Percentiles rank a stretch among this genome's conserved stretches.
These are phyloP conservation scores for Cenococcum geophilum DNA, from an alignment of 495 filamentous ascomycete genomes.

Conservation along the genomic window DNA sequence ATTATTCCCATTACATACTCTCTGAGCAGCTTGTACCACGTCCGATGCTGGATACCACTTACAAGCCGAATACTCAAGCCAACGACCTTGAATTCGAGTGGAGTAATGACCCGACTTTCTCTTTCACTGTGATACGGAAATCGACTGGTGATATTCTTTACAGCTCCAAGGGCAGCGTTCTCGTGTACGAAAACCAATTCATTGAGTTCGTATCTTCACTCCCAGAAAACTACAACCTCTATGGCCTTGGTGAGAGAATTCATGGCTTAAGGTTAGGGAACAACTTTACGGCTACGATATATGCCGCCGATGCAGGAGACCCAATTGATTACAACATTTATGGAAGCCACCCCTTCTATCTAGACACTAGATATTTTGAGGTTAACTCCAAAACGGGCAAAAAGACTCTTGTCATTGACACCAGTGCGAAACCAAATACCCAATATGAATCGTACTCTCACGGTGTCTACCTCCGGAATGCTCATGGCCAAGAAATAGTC, in stretches of 20 bases:
- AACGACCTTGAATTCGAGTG: constrained; percentile 53
- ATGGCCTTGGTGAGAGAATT: constrained; percentile 57
- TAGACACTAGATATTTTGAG: constrained; percentile 61
- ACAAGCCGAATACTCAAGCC: constrained; percentile 33
- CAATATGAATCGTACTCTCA: constrained; percentile 58
- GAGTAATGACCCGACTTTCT: constrained; percentile 56
- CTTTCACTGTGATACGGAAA: constrained; percentile 51
- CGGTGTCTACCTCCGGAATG: constrained; percentile 57
- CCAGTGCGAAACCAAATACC: constrained; percentile 48
- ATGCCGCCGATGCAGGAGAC: constrained; percentile 61
- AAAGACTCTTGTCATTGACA: constrained; percentile 48
- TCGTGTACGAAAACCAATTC: constrained; percentile 62
- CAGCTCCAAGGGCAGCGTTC: constrained; percentile 48
- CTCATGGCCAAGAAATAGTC: constrained; percentile 71
- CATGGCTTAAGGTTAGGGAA: constrained; percentile 54
- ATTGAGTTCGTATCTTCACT: constrained; percentile 54
- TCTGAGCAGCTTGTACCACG: constrained; percentile 58
- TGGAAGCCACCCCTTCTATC: constrained; percentile 56
- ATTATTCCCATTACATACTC: constrained; percentile 62
- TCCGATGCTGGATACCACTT: constrained; percentile 45
- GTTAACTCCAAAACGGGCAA: constrained; percentile 46
- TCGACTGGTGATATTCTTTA: constrained; percentile 55
- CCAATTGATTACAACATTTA: constrained; percentile 57
- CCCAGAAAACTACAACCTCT: constrained; percentile 58
- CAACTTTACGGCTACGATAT: constrained; percentile 60